Evolutionary conservation across 176 grass and related monocot genomes (phyloP).

Genomic region (Puccinellia tenuiflora): DNA sequence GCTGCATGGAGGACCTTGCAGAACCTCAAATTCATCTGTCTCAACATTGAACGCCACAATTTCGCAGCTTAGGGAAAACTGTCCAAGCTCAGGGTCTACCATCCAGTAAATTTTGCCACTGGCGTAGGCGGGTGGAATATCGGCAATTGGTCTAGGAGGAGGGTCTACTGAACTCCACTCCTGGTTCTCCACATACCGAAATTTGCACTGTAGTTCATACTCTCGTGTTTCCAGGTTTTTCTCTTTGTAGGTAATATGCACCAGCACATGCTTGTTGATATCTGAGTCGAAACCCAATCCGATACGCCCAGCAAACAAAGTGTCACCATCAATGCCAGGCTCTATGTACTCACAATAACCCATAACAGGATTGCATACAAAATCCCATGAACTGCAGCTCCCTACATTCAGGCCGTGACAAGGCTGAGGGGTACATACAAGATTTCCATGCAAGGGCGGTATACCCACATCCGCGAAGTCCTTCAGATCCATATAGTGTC

Average conservation of each 20-base stretch:
- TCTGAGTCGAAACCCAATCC: not conserved
- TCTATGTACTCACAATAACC: not conserved
- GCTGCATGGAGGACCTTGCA: slow-evolving; percentile 26
- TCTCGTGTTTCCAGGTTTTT: slow-evolving; percentile 9
- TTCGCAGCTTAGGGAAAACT: slow-evolving; percentile 4
- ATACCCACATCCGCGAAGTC: not conserved
- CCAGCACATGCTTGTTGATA: not conserved
- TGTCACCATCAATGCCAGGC: not conserved
- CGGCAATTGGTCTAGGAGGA: slow-evolving; percentile 26
- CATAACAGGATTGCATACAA: not conserved
- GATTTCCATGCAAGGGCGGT: not conserved
- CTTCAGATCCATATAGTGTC: slow-evolving; percentile 9
- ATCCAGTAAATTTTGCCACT: slow-evolving; percentile 26
- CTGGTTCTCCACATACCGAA: not conserved
- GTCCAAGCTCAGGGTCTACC: slow-evolving; percentile 18
- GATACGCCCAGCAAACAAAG: not conserved
- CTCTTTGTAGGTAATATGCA: slow-evolving; percentile 21
- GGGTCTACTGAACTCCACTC: slow-evolving; percentile 1
- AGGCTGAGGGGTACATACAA: slow-evolving; percentile 1
- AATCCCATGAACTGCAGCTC: not conserved
- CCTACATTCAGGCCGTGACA: not conserved
- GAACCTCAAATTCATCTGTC: slow-evolving; percentile 9
- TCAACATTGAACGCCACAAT: slow-evolving; percentile 9
- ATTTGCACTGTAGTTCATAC: not conserved
- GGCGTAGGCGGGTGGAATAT: not conserved